Conservation (phyloP, 306 rosid species). For the Vigna unguiculata region DNA sequence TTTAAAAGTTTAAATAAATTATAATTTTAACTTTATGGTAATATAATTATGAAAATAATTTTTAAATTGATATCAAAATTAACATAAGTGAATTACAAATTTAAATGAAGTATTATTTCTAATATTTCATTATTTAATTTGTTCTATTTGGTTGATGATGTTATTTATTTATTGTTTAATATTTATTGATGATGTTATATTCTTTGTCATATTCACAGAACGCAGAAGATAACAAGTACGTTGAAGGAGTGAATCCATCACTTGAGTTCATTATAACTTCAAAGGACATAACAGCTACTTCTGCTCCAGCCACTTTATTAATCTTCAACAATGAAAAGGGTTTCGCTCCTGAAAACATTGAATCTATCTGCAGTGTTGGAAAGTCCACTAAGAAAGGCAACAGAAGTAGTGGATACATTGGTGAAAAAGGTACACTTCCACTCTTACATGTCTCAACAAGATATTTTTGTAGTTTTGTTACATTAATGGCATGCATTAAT, state of each 20-base stretch:
- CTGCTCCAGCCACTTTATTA: conserved; percentile 70
- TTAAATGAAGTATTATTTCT: too few species aligned
- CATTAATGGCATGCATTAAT: background rate
- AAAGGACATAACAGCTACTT: conserved; percentile 67
- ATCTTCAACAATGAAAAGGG: conserved; percentile 83
- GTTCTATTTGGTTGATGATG: too few species aligned
- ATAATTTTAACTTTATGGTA: too few species aligned
- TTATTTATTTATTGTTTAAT: too few species aligned
- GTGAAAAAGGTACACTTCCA: conserved; percentile 72
- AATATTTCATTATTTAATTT: too few species aligned
- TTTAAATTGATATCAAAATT: too few species aligned
- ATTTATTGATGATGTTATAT: too few species aligned
- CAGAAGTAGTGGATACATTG: conserved; percentile 75
- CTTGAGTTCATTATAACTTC: conserved; percentile 73
- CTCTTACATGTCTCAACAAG: background rate
- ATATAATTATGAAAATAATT: too few species aligned
- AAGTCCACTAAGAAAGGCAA: conserved; percentile 78
- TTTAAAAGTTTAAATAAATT: too few species aligned
- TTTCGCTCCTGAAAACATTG: conserved; percentile 63
- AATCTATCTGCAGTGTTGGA: conserved; percentile 84
- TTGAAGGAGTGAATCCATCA: conserved; percentile 55
- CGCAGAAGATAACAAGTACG: conserved; percentile 81
- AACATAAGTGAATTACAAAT: too few species aligned
- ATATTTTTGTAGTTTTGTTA: background rate
- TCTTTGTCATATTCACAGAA: conserved; percentile 58